Base-by-base conservation (phyloP, 805 yeast genomes). In the Candida glaebosa region DNA sequence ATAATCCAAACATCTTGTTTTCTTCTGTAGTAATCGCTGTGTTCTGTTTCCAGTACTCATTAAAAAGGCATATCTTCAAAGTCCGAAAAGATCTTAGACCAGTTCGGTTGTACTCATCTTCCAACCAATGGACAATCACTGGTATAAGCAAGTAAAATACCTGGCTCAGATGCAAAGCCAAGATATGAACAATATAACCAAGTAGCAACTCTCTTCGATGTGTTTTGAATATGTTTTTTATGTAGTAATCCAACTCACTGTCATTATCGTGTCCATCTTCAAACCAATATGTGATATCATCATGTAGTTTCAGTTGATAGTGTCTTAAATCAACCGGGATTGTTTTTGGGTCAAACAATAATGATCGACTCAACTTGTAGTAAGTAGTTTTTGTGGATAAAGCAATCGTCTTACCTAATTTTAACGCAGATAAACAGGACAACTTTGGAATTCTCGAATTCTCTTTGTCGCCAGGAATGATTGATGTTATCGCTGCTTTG, bases 211-310 rank as follows among this genome's bases (percentile, higher is more conserved):
- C 60, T 14, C 38, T 34, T 18, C 59, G 52, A 43, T 64, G 53
- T 0, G 41, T 17, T 5, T 37, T 34, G n/a, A 52, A 49, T 7
- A 65, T 44, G 8, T 51, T 24, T 9, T 34, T 28, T 1, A 71
- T 71, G 26, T 65, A 67, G 9, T 12, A 15, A 18, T 48, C 57
- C 6, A 69, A 53, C 71, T 71, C 67, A 8, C 47, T 52, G 41
- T 67, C 71, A 2, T 67, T 58, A 35, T 65, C 71, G 30, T 64
- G 63, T 7, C 52, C 44, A n/a, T 12, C n/a, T 22, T 48, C 57
- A 7, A 69, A 53, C 72, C 72, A 68, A 9, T 47, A 51, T 40
- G 66, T 71, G 2, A 68, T 58, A 37, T 65, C 71, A 32, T 64
- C 64, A 8, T 53, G 43, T 18, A 67, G 51, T 12, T 51, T 47